These are phyloP conservation scores for Pseudoscleropodium purum DNA, from an alignment of 225 moss, liverwort and hornwort genomes.

Conservation along the genomic window DNA sequence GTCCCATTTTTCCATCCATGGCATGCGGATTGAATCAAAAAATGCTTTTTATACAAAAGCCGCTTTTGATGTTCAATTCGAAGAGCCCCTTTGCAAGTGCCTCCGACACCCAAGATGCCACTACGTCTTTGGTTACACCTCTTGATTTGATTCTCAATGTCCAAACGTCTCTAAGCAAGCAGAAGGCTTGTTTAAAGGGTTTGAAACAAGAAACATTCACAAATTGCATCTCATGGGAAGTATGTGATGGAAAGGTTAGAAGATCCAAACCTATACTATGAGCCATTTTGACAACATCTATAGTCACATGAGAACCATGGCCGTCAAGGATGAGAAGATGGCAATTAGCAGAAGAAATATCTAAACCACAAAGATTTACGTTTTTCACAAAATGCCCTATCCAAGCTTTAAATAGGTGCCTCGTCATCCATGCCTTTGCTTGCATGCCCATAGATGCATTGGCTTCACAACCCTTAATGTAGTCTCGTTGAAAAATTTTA, in stretches of 20 bases:
- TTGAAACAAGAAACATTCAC: not conserved
- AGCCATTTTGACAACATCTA: not conserved
- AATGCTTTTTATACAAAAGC: no score
- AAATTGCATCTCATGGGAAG: not conserved
- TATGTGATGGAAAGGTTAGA: not conserved
- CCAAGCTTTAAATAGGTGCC: not conserved
- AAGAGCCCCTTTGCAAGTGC: not conserved
- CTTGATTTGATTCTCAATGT: not conserved
- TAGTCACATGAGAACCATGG: not conserved
- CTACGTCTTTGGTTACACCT: rapidly evolving
- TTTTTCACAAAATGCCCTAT: not conserved
- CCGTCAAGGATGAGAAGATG: not conserved
- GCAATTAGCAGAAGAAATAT: not conserved
- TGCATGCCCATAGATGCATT: not conserved
- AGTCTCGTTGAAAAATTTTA: not conserved
- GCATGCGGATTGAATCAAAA: no score
- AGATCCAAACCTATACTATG: no score
- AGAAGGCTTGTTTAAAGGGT: not conserved
- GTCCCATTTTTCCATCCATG: no score
- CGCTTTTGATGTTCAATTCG: not conserved
- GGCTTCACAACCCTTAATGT: not conserved
- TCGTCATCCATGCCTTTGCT: not conserved
- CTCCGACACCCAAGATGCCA: not conserved
- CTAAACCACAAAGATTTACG: not conserved
- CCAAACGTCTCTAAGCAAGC: not conserved